Evolutionary conservation across 441 rosid genomes (phyloP).

Genomic region (Erodium moschatum): DNA sequence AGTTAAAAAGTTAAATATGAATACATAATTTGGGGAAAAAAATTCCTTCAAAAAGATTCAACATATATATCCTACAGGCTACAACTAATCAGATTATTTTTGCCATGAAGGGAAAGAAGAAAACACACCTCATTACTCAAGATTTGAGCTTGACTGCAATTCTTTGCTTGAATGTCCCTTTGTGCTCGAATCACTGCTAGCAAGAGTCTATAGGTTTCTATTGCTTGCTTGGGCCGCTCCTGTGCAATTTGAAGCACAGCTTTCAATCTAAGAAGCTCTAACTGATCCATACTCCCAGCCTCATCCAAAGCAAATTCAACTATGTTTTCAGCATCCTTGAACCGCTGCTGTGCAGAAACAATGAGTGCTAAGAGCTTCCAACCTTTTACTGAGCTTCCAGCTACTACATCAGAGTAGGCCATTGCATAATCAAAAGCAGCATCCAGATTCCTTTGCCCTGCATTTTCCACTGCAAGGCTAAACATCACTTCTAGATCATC

Average conservation of each 20-base stretch:
- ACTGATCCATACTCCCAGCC: constrained; percentile 48
- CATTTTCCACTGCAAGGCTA: constrained; percentile 62
- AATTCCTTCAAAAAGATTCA: neutral
- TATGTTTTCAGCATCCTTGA: constrained; percentile 62
- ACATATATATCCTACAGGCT: neutral
- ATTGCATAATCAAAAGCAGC: constrained; percentile 57
- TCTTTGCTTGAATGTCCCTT: constrained; percentile 40
- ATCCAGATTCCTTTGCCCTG: constrained; percentile 68
- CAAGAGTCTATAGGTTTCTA: constrained; percentile 71
- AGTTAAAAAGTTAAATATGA: neutral
- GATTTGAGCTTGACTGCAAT: constrained; percentile 25
- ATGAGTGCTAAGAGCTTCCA: constrained; percentile 66
- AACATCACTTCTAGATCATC: constrained; percentile 49
- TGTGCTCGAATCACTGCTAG: constrained; percentile 64
- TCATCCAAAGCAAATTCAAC: constrained; percentile 70
- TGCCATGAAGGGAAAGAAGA: neutral
- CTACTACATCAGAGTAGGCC: constrained; percentile 41
- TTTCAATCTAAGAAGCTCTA: constrained; percentile 69
- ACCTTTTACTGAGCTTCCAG: constrained; percentile 52
- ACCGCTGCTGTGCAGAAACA: constrained; percentile 62
- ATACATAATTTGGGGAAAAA: neutral
- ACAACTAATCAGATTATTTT: neutral
- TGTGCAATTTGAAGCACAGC: constrained; percentile 71
- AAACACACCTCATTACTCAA: constrained; percentile 30
- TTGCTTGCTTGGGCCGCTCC: constrained; percentile 73